Base-by-base conservation (phyloP, 345 rosid genomes). In the Aethionema arabicum region DNA sequence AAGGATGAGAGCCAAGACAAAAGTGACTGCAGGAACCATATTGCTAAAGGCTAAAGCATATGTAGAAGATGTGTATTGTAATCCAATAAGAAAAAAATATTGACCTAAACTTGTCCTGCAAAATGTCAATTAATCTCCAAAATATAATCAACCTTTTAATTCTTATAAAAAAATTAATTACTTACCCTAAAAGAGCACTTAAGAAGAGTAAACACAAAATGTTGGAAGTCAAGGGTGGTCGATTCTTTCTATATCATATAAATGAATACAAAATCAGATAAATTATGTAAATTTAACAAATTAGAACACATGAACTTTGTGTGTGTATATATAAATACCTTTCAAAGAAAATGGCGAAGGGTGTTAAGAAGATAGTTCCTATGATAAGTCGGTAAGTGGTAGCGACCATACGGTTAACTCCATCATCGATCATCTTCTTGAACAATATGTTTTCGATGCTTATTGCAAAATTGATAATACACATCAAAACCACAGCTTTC, bases 291-390 rank as follows among this genome's bases (percentile, higher is more conserved):
- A n/a, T n/a, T n/a, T n/a, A n/a, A 51, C 51, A 40, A 27, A 59
- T 30, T 39, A 27, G 39, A 37, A 27, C 11, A 14, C 4, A 7
- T 12, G 11, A 45, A 6, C 40, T n/a, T n/a, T n/a, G n/a, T n/a
- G n/a, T n/a, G n/a, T n/a, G n/a, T n/a, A 4, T 6, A 62, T 30
- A 63, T 31, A 66, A 39, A 16, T 74, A 91, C 98, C 90, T 84
- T 74, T 91, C 96, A 61, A 70, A 69, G 46, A 85, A 75, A 65
- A 74, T 78, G 13, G 84, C 85, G 40, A 88, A 68, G 10, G 98
- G 96, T 41, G 69, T 74, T 66, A 91, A 66, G 85, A 88, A 81
- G 54, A 76, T 36, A 58, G 86, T 74, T 10, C 89, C 80, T 47
- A 73, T 74, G 8, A 60, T 61, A 31, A 79, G 84, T 12, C 98